Conservation (phyloP, 352 stramenopile species). For the Globisporangium polare region DNA sequence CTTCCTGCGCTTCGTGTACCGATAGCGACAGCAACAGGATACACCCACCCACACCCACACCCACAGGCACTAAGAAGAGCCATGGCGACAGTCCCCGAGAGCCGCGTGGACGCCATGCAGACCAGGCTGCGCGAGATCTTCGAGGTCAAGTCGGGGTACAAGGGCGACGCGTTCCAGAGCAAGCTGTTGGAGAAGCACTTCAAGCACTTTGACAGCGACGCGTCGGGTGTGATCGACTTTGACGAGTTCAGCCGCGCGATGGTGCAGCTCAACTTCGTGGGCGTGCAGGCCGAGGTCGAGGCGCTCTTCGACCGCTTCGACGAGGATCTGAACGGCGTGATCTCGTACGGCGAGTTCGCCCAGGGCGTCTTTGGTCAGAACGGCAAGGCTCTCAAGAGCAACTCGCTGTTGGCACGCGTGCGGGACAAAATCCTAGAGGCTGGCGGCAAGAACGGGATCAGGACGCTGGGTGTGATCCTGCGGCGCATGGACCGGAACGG, state of each 20-base stretch:
- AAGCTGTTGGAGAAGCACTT: conserved; percentile 69
- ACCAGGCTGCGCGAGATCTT: conserved; percentile 55
- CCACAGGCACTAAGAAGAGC: neutral
- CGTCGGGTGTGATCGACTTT: conserved; percentile 73
- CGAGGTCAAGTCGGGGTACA: conserved; percentile 73
- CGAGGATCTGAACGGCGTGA: conserved; percentile 65
- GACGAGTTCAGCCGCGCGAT: conserved; percentile 88
- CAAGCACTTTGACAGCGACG: conserved; percentile 68
- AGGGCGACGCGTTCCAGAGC: conserved; percentile 43
- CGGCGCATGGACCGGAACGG: conserved; percentile 80
- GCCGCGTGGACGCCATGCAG: conserved; percentile 48
- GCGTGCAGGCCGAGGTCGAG: conserved; percentile 80
- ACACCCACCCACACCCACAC: neutral
- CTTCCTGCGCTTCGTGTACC: no score
- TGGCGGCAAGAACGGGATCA: conserved; percentile 73
- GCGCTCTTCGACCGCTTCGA: conserved; percentile 89
- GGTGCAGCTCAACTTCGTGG: conserved; percentile 86
- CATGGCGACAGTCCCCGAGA: conserved; percentile 16
- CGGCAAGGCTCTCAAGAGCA: neutral
- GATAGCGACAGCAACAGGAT: neutral
- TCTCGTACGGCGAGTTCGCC: conserved; percentile 80
- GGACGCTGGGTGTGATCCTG: conserved; percentile 60
- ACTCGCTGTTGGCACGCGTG: conserved; percentile 39
- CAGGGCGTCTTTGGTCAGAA: conserved; percentile 36
- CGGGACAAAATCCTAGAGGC: conserved; percentile 50